These are phyloP conservation scores for Eucalyptus marginata DNA, from an alignment of 345 rosid genomes.

Conservation along the genomic window DNA sequence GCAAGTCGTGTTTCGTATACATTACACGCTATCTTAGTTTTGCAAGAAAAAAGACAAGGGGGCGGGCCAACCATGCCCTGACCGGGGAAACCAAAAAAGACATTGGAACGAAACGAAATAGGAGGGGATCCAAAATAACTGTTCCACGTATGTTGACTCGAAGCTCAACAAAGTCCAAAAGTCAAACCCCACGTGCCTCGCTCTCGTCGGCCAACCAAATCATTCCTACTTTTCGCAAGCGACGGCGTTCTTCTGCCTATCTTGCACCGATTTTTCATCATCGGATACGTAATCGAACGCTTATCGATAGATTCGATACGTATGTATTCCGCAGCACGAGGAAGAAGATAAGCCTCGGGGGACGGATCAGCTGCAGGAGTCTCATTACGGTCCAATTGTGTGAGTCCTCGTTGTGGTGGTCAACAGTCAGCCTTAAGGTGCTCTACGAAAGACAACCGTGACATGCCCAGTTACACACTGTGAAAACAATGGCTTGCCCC, in stretches of 20 bases:
- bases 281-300: not conserved
- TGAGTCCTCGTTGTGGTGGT: not conserved
- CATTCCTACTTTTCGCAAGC: not conserved
- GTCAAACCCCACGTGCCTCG: not conserved
- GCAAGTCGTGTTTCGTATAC: not conserved
- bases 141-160: not conserved
- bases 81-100: not conserved
- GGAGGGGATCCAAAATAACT: not conserved
- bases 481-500: not conserved
- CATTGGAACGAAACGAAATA: not conserved
- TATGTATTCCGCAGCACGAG: not conserved
- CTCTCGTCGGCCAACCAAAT: not conserved
- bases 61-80: not conserved
- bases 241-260: not conserved
- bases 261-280: not conserved
- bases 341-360: not conserved
- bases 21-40: not conserved
- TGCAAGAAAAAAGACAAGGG: not conserved
- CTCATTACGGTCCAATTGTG: not conserved
- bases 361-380: not conserved
- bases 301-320: not conserved
- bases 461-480: not conserved
- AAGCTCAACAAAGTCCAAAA: not conserved
- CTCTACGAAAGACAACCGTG: not conserved
- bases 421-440: not conserved